Percentiles rank a stretch among this genome's conserved stretches.
Evolutionary conservation across 2,329 filamentous ascomycete species (phyloP).

Genomic region (Fusarium denticulatum): DNA sequence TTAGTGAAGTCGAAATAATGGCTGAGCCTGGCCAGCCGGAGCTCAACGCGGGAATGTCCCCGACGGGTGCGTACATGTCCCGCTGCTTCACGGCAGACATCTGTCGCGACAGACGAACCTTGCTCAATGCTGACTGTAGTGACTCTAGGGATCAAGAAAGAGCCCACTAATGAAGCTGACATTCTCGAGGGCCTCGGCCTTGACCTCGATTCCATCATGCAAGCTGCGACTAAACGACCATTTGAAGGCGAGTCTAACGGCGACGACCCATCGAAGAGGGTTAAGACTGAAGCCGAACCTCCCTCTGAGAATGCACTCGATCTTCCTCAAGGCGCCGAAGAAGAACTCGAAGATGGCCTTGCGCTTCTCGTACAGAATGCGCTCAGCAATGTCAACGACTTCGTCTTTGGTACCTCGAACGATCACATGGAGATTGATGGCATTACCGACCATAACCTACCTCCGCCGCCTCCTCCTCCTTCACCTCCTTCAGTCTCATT

Average conservation of each 20-base stretch:
- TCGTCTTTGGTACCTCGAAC: slow-evolving; percentile 48
- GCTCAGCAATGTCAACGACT: slow-evolving; percentile 52
- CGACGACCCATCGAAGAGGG: slow-evolving; percentile 48
- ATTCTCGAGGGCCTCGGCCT: slow-evolving; percentile 49
- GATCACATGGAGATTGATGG: slow-evolving; percentile 51
- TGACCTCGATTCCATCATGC: slow-evolving; percentile 49
- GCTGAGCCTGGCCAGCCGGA: slow-evolving; percentile 54
- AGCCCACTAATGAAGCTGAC: slow-evolving; percentile 51
- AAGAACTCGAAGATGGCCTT: slow-evolving; percentile 49
- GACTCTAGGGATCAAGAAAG: slow-evolving; percentile 52
- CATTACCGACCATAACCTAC: slow-evolving; percentile 40
- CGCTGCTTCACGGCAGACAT: slow-evolving; percentile 17
- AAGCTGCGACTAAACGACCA: slow-evolving; percentile 51
- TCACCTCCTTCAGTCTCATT: slow-evolving; percentile 46
- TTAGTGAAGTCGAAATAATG: slow-evolving; percentile 50
- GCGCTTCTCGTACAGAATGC: slow-evolving; percentile 54
- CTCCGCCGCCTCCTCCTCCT: slow-evolving; percentile 40
- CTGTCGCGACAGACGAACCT: slow-evolving; percentile 12
- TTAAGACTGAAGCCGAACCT: slow-evolving; percentile 45
- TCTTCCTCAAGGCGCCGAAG: slow-evolving; percentile 36
- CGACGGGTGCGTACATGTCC: slow-evolving; percentile 48
- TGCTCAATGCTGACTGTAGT: slow-evolving; percentile 40
- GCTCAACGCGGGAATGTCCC: slow-evolving; percentile 46
- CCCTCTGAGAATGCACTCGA: slow-evolving; percentile 33
- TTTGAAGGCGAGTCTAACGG: slow-evolving; percentile 46